Conservation (phyloP, 192 early-diverging fungal species). For the Backusella macrospora region DNA sequence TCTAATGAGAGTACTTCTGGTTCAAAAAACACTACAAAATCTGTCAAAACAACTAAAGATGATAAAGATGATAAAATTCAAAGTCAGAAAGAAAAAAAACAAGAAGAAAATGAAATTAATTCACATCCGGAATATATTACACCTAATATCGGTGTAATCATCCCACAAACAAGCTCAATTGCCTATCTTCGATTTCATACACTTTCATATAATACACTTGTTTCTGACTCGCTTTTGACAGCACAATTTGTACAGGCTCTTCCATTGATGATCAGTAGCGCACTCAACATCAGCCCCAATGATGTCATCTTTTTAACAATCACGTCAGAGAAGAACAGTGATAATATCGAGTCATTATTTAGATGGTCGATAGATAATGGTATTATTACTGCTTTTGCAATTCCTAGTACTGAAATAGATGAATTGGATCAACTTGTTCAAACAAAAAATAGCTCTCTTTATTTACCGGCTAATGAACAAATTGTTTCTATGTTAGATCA, state of each 20-base stretch:
- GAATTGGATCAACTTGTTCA: conserved; percentile 25
- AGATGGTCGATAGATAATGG: neutral
- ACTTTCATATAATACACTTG: conserved; percentile 33
- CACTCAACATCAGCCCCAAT: conserved; percentile 16
- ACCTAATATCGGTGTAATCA: conserved; percentile 26
- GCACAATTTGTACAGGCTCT: conserved; percentile 35
- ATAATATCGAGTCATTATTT: neutral
- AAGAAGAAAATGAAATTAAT: neutral
- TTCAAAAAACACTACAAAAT: neutral
- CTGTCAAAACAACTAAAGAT: neutral
- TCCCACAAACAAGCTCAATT: conserved; percentile 18
- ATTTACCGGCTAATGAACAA: conserved; percentile 20
- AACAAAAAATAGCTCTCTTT: conserved; percentile 23
- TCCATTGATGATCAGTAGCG: conserved; percentile 23
- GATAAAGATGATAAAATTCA: neutral
- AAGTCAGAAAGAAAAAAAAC: neutral
- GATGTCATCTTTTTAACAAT: conserved; percentile 39
- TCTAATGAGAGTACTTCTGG: neutral
- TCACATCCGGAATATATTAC: conserved; percentile 24
- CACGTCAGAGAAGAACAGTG: neutral
- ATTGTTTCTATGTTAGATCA: conserved; percentile 32
- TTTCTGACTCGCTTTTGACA: conserved; percentile 28
- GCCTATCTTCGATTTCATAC: conserved; percentile 30
- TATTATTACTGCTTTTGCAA: conserved; percentile 29
- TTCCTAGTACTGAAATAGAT: conserved; percentile 22